phyloP scores from a whole-genome alignment of 345 rosid genomes.

The Dovyalis caffra region DNA sequence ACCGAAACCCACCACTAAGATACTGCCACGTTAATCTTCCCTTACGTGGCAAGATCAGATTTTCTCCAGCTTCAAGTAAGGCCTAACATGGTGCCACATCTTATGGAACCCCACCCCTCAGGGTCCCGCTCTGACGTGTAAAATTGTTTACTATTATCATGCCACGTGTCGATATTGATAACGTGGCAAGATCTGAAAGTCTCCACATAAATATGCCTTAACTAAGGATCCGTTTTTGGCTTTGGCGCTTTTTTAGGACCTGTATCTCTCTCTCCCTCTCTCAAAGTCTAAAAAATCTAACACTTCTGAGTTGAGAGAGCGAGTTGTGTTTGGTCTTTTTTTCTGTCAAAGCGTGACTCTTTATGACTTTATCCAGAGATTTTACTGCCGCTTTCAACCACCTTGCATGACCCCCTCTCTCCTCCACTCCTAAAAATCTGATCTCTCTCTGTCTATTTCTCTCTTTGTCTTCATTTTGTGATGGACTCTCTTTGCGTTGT shows the following conservation, averaged over 20 bases:
- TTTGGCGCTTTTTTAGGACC: constrained; percentile 22
- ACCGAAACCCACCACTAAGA: no score
- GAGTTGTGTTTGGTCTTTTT: no score
- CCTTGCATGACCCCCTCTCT: constrained; percentile 21
- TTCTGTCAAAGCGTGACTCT: background rate
- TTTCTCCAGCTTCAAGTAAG: no score
- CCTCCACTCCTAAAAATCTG: background rate
- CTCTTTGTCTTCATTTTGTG: background rate
- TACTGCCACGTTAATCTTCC: no score
- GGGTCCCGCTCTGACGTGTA: no score
- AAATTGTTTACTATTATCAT: no score
- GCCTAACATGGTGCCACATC: no score
- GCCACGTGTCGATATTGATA: no score
- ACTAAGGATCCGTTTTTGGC: constrained; percentile 18
- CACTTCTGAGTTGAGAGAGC: no score
- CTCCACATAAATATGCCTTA: no score
- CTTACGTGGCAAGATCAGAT: no score
- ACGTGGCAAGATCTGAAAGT: background rate
- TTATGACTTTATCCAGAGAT: background rate
- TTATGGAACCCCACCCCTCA: no score
- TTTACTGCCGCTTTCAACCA: constrained; percentile 4
- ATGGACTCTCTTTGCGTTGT: constrained; percentile 49
- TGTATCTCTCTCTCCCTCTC: background rate
- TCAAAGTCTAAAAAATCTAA: background rate
- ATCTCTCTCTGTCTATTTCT: background rate